Evolutionary conservation across 768 basidiomycete species (phyloP), one percentile per base, ranked within the genome.

Genomic region (Lactifluus pinguis): DNA sequence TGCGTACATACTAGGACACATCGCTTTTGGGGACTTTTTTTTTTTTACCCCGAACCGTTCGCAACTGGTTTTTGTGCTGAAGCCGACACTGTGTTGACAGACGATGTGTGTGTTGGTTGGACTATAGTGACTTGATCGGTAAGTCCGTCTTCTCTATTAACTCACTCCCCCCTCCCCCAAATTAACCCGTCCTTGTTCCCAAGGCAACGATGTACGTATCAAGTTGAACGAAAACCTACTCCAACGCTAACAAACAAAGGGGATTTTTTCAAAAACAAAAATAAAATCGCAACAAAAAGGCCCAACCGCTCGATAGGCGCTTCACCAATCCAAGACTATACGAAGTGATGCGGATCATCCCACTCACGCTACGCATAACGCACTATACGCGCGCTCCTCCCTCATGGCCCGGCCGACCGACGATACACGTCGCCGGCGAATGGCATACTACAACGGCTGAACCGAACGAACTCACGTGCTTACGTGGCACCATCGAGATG

Each of bases 51-150:
- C 25, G 32, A 9, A 34, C 32, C 9, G 32, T 34, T 9, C 32
- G 4, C 29, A 19, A 48, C 29, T n/a, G 19, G 14, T 47, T 38
- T 38, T 11, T 5, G 42, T 45, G 42, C 44, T 52, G 21, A 59
- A 45, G 17, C 19, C 45, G 45, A 47, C n/a, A 6, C 21, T 15
- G 10, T 30, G 10, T 10, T 38, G 38, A 38, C 63, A 83, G 82
- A 60, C 79, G 82, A 13, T 77, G 78, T 52, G 76, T 83, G 6
- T 83, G 79, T 60, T 83, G 82, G 81, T 72, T 83, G 69, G 81
- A 82, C 63, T 83, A 83, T 65, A 74, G 75, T 42, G 80, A 83
- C 58, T 64, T 83, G 3, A 67, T 83, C 8, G 66, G 82, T 82
- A 65, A 68, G 81, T 73, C 3, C 13, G 4, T 13, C 14, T 13